Base-by-base conservation (phyloP, 352 stramenopile species). In the Peronospora belbahrii region DNA sequence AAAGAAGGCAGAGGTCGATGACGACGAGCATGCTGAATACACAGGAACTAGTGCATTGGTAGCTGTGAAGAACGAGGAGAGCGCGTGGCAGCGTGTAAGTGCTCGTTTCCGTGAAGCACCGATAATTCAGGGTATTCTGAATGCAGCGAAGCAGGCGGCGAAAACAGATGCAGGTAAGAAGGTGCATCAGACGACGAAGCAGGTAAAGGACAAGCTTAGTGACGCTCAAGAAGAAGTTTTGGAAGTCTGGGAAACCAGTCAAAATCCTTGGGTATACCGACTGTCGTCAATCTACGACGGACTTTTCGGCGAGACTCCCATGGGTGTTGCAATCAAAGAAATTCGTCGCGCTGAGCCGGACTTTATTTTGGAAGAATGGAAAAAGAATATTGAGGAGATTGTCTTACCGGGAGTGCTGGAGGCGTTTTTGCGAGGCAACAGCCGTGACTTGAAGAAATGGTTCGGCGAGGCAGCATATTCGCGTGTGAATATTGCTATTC, bases 181-280 rank as follows among this genome's bases (percentile, higher is more conserved):
- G 48, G 68, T 89, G 18, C 70, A 76, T 8, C 58, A 79, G 48
- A 86, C 52, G 13, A 83, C 81, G 13, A 88, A 88, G 64, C 59
- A 70, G 24, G 78, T 82, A 4, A 86, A 82, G 35, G 65, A 90
- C 51, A 93, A 91, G 57, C 62, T 91, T 27, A 77, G 71, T 31
- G 83, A 95, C 39, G 77, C 74, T 18, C 73, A 73, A 15, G 76
- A 92, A 65, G 84, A 95, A 31, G 83, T 84, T 1, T 65, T 85
- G 7, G 95, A 98, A 71, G 88, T 96, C 47, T 98, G 95, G 95
- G 95, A 99, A 62, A 99, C 95, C 32, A 98, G 87, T 62, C 96
- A 99, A 70, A 98, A 98, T 80, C 96, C 96, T 44, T 94, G 83
- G 83, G 88, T 99, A 3, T 98, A 99, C 61, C 88, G 94, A 42